Base-by-base conservation (phyloP, 73 alveolate species). In the Paramecium sonneborni region DNA sequence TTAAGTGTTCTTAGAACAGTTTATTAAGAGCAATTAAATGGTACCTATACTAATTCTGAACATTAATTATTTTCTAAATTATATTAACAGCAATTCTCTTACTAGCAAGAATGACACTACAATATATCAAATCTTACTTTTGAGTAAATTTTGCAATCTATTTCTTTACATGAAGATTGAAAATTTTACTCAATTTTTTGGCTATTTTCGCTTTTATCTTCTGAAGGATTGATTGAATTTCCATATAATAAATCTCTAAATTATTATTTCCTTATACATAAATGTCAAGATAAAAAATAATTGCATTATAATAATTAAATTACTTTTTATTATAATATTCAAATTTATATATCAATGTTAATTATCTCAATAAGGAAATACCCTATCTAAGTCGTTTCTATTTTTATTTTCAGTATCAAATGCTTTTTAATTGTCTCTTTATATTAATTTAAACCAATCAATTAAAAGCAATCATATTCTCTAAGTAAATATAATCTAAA, bases 61-160 rank as follows among this genome's bases (percentile, higher is more conserved):
- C 84, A 62, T 30, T 30, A 30, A 26, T 32, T 32, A 26, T 21
- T 32, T 62, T 62, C 39, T 12, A 62, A 32, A 62, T 62, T 62
- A 32, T 11, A 62, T 62, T 62, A 62, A 62, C 84, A 62, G 39
- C 84, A 62, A 9, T 32, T n/a, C 44, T 26, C 12, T 14, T 23
- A 62, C 44, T 62, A 43, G 24, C 84, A 62, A 26, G 39, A 62
- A 62, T 62, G 84, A 62, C 84, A 62, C 84, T 62, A 62, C 12
- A 26, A 62, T 62, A n/a, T 26, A 11, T 21, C 0, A 62, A 62
- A 26, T 62, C 26, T 23, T 62, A 62, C 84, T 14, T 43, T 28
- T 30, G 84, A 23, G 12, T 26, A 62, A 62, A 20, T 26, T 14
- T 32, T n/a, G 24, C 84, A 62, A 26, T 62, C 34, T 6, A 26